Evolutionary conservation across 2,329 filamentous ascomycete genomes (phyloP), one percentile per base, ranked within the genome.

Genomic region (Fusarium sp.): DNA sequence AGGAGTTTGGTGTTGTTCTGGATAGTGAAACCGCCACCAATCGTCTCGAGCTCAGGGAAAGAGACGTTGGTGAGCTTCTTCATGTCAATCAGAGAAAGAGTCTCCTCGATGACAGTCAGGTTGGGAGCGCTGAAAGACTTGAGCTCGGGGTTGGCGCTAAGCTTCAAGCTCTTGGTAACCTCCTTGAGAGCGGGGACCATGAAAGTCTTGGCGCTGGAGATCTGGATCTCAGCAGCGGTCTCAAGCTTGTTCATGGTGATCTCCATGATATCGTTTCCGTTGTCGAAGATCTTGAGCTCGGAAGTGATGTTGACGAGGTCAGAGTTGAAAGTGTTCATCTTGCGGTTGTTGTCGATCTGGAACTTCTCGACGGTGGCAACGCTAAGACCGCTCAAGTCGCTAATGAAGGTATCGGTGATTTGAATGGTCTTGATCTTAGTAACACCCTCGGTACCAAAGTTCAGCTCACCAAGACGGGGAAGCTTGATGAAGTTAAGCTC

Each of bases 301-400:
- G 87, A 85, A 71, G 87, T 91, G 75, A 97, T 88, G 83, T 92
- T 95, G 80, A 86, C 86, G 63, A 98, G 86, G 79, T 92, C 88
- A 81, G 94, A 92, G 78, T 88, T 88, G 84, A 97, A 92, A 67
- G 85, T 85, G 78, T 87, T 88, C 75, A 99, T 87, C 78, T 91
- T 91, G 67, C 84, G 84, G 89, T 98, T 98, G 90, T 97, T 97
- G 87, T 93, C 91, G 82, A 99, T 91, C 80, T 92, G 85, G 79
- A 99, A 88, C 72, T 84, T 86, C 61, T 88, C 86, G 57, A 94
- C 90, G n/a, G 87, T 86, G 70, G 88, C 82, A 70, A 98, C 86
- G 79, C 94, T 92, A 79, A 99, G 92, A 77, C 94, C 94, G 72
- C 91, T 86, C 65, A 99, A 88, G 72, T 87, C 89, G 79, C 84